Percentiles rank a stretch among this genome's conserved stretches.
Conservation (phyloP, 2,329 filamentous ascomycete species). For the Fusarium secorum region DNA sequence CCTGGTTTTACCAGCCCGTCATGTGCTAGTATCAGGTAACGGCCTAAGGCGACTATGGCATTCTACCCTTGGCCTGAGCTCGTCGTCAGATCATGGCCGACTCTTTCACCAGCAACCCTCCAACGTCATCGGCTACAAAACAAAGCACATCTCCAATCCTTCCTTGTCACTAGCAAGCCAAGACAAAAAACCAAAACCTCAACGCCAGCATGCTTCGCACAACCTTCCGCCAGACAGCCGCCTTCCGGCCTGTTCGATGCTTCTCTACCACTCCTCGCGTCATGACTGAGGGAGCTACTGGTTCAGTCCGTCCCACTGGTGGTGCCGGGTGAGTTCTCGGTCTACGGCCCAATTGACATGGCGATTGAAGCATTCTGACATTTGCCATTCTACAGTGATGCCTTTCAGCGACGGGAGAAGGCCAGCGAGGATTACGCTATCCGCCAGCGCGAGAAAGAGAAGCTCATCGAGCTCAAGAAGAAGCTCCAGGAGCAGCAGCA, state of each 20-base stretch:
- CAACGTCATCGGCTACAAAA: constrained; percentile 42
- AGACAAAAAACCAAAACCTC: constrained; percentile 4
- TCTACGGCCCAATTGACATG: constrained; percentile 11
- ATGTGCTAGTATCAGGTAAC: not conserved
- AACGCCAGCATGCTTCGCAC: constrained; percentile 70
- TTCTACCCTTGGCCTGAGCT: constrained; percentile 2
- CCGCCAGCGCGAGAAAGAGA: constrained; percentile 86
- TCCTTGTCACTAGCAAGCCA: constrained; percentile 16
- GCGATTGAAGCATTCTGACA: constrained; percentile 5
- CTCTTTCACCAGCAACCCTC: constrained; percentile 26
- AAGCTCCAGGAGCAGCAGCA: constrained; percentile 79
- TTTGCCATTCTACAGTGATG: constrained; percentile 66
- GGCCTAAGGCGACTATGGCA: constrained; percentile 5
- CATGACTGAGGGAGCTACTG: constrained; percentile 76
- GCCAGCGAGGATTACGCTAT: constrained; percentile 88
- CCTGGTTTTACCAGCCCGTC: not conserved
- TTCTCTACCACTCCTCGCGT: constrained; percentile 70
- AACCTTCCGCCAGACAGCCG: constrained; percentile 62
- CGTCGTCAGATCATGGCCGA: constrained; percentile 41
- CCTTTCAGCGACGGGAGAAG: constrained; percentile 91
- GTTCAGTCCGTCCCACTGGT: constrained; percentile 63
- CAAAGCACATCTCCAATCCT: constrained; percentile 22
- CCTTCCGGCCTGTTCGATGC: constrained; percentile 63
- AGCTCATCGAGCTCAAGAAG: constrained; percentile 79
- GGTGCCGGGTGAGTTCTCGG: constrained; percentile 59